A percentile compares a stretch with the other conserved stretches of the same genome.
Conservation (phyloP, 805 yeast species). For the Debaryomyces tyrocola region DNA sequence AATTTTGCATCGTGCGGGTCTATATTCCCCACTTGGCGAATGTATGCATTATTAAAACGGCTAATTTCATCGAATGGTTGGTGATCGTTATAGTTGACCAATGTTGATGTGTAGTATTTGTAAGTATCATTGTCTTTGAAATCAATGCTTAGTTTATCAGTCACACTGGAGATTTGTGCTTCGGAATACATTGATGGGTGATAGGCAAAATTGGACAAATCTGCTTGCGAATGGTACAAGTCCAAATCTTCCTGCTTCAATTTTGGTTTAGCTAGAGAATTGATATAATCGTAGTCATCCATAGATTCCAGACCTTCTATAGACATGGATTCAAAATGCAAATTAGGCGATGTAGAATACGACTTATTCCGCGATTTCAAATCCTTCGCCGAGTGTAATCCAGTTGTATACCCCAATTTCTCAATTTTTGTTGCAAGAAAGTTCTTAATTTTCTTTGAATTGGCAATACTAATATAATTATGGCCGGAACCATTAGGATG, state of each 20-base stretch:
- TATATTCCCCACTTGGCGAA: background rate
- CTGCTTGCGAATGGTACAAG: conserved; percentile 13
- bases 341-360: background rate
- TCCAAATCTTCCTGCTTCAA: conserved; percentile 6
- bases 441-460: conserved; percentile 19
- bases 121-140: background rate
- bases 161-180: background rate
- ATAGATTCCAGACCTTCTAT: background rate
- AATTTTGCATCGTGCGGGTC: background rate
- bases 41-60: background rate
- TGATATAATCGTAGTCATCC: background rate
- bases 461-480: conserved; percentile 7
- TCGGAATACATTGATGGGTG: background rate
- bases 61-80: background rate
- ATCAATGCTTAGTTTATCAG: background rate
- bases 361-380: background rate
- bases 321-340: background rate
- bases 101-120: background rate
- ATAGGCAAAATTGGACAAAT: background rate
- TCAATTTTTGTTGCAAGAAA: conserved; percentile 24
- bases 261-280: background rate
- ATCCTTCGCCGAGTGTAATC: background rate
- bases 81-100: background rate
- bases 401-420: conserved; percentile 16
- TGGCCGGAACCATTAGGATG: background rate